Evolutionary conservation across 1,284 basidiomycete genomes (phyloP).

Genomic region (Ganoderma resinaceum): DNA sequence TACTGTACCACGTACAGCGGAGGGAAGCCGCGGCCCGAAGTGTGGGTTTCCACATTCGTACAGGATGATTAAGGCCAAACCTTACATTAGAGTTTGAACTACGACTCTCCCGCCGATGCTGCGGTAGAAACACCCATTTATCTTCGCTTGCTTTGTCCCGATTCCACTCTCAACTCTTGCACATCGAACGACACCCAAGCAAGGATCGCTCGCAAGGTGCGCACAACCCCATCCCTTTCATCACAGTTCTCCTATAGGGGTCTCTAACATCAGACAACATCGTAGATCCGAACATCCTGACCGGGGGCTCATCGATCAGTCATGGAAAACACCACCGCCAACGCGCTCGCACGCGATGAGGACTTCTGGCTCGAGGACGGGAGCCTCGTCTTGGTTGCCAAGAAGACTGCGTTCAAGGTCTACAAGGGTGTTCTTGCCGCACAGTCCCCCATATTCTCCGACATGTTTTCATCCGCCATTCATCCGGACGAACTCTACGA

Average conservation of each 20-base stretch:
- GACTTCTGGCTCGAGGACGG: conserved; percentile 78
- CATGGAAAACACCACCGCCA: neutral
- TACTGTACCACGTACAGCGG: too few species aligned
- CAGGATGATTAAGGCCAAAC: too few species aligned
- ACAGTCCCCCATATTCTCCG: conserved; percentile 20
- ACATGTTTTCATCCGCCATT: conserved; percentile 18
- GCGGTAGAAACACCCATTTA: neutral
- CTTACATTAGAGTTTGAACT: too few species aligned
- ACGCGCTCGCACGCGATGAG: conserved; percentile 37
- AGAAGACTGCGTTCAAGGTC: conserved; percentile 66
- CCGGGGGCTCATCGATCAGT: neutral
- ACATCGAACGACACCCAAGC: neutral
- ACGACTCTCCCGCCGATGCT: too few species aligned
- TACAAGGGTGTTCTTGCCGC: conserved; percentile 57
- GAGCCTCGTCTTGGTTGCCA: conserved; percentile 66
- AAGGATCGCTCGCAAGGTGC: neutral
- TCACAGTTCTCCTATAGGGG: neutral
- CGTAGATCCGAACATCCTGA: neutral
- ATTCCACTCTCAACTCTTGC: neutral
- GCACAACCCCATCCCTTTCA: neutral
- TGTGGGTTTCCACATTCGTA: too few species aligned
- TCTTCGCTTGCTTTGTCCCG: neutral
- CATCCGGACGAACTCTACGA: conserved; percentile 7
- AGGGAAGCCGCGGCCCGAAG: too few species aligned
- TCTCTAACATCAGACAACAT: neutral